phyloP scores from a whole-genome alignment of 2,329 filamentous ascomycete genomes.

The Fusarium buharicum region DNA sequence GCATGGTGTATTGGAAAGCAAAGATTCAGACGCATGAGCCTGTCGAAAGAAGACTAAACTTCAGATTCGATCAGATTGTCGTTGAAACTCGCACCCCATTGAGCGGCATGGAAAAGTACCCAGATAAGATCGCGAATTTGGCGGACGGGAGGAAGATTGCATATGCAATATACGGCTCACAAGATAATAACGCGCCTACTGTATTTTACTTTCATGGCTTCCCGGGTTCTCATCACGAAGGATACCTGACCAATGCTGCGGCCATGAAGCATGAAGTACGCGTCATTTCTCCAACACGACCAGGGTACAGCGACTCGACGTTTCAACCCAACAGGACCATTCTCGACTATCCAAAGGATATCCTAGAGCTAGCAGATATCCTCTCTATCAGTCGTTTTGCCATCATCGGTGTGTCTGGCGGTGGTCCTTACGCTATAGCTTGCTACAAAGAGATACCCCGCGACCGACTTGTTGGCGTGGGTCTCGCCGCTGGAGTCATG shows the following conservation, averaged over 20 bases:
- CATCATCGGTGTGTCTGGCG: slow-evolving; percentile 21
- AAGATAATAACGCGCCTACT: slow-evolving; percentile 13
- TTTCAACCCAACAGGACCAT: slow-evolving; percentile 19
- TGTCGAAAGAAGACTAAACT: no score
- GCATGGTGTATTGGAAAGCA: no score
- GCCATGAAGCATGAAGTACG: slow-evolving; percentile 9
- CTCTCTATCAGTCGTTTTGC: neutral
- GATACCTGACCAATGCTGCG: neutral
- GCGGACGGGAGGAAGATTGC: slow-evolving; percentile 21
- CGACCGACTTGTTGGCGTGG: slow-evolving; percentile 13
- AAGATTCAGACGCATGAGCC: no score
- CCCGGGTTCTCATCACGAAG: slow-evolving; percentile 32
- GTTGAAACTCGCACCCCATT: no score
- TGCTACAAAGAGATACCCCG: slow-evolving; percentile 14
- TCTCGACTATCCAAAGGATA: slow-evolving; percentile 16
- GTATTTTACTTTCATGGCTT: slow-evolving; percentile 29
- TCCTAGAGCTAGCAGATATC: slow-evolving; percentile 1
- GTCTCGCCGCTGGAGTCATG: slow-evolving; percentile 21
- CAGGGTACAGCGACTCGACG: slow-evolving; percentile 24
- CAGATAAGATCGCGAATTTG: slow-evolving; percentile 10
- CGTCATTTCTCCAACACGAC: slow-evolving; percentile 16
- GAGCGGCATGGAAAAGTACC: slow-evolving; percentile 7
- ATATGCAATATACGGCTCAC: slow-evolving; percentile 23
- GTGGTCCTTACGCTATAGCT: slow-evolving; percentile 25
- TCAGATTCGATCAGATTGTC: no score